These are phyloP conservation scores for Phaeoacremonium minimum DNA, from an alignment of 2,329 filamentous ascomycete species.

Conservation along the genomic window DNA sequence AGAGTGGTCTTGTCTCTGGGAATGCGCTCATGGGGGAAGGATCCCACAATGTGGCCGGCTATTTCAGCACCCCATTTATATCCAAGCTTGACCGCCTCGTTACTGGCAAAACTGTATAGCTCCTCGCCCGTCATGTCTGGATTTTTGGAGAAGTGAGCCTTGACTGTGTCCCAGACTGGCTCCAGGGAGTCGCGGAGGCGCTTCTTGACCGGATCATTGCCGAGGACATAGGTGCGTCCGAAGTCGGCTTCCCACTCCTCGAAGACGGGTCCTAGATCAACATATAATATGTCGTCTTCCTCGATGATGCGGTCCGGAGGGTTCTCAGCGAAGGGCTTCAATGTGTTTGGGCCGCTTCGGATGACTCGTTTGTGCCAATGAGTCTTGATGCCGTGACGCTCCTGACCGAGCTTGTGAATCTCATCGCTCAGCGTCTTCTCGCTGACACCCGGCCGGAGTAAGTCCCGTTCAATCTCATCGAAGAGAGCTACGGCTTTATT, in stretches of 20 bases:
- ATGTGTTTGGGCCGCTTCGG: slow-evolving; percentile 43
- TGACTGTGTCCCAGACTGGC: slow-evolving; percentile 40
- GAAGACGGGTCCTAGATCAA: slow-evolving; percentile 48
- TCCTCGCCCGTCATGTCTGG: slow-evolving; percentile 42
- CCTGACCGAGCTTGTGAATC: slow-evolving; percentile 37
- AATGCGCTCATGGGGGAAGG: slow-evolving; percentile 47
- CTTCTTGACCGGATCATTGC: slow-evolving; percentile 37
- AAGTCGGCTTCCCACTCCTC: slow-evolving; percentile 50
- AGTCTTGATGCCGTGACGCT: slow-evolving; percentile 36
- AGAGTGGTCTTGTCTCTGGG: slow-evolving; percentile 37
- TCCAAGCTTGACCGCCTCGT: slow-evolving; percentile 29
- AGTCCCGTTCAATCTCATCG: slow-evolving; percentile 36
- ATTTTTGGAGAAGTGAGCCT: slow-evolving; percentile 28
- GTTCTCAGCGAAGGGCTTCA: slow-evolving; percentile 41
- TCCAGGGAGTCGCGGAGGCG: slow-evolving; percentile 39
- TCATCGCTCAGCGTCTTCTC: slow-evolving; percentile 42
- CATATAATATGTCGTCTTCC: slow-evolving; percentile 43
- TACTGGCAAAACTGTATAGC: slow-evolving; percentile 37
- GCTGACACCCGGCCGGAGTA: slow-evolving; percentile 40
- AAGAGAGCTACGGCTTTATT: slow-evolving; percentile 40
- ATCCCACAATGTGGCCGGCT: slow-evolving; percentile 44
- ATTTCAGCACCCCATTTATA: slow-evolving; percentile 38
- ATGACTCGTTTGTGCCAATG: slow-evolving; percentile 51
- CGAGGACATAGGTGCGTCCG: slow-evolving; percentile 46
- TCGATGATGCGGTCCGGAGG: slow-evolving; percentile 42